Evolutionary conservation across 2,329 filamentous ascomycete species (phyloP), one percentile per base, ranked within the genome.

Genomic region (Biscogniauxia sp.): DNA sequence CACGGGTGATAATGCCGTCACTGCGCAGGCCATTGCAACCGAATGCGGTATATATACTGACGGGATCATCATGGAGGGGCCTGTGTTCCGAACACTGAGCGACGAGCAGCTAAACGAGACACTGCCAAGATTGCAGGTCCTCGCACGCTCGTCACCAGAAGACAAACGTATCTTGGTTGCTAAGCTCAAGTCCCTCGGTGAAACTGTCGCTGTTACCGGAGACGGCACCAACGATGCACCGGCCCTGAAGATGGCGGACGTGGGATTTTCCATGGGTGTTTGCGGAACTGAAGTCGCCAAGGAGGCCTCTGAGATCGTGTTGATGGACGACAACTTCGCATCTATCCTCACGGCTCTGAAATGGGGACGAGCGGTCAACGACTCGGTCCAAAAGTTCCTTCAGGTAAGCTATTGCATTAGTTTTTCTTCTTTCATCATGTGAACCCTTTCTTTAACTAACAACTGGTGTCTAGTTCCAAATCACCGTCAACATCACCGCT

Each of bases 1-100:
- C 55, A 91, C 88, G 23, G 88, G 86, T 66, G 88, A 91, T 74
- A 91, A 91, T 69, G 78, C 91, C 63, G 79, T 86, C 20, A 93
- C 90, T 20, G 90, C 88, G 8, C 85, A 84, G 55, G 90, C 90
- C 2, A 93, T 93, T 66, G 89, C 90, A 1, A 81, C 79, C 8
- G 88, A 92, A 61, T 93, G 90, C 64, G 90, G 90, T 55, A 91
- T 92, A 60, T 82, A 82, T 74, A 82, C 81, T 19, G 83, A 83
- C 51, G 87, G 83, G 5, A 75, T 88, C 61, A 84, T 87, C 54
- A 88, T 91, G 86, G 87, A 90, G 75, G 88, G 88, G 0, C 88
- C 87, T 9, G 82, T 79, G 49, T 90, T 91, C 75, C 82, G 88
- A 51, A 82, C 84, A 60, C 80, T 90, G 17, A 81, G 79, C 9